Evolutionary conservation across 2,329 filamentous ascomycete genomes (phyloP), one percentile per base, ranked within the genome.

Genomic region (Alternaria sp.): DNA sequence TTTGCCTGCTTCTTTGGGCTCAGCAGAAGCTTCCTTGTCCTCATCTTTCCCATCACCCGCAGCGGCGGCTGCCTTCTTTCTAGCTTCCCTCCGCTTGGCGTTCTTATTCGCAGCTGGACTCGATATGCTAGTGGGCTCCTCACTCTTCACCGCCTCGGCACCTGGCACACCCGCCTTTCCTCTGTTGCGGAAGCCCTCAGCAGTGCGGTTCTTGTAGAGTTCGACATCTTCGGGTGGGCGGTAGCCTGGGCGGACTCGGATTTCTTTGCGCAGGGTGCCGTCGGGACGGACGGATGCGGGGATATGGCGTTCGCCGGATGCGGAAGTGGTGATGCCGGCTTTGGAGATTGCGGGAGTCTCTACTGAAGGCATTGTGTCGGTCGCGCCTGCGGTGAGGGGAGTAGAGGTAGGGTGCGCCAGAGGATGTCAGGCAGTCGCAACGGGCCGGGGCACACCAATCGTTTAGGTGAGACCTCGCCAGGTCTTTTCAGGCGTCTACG

Each of bases 191-290:
- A 92, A 97, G 54, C 88, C 89, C 78, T 96, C 92, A 54, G 94
- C 94, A 1, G 90, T 94, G 61, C 92, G 90, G 81, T 97, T 97
- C 84, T 94, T 96, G 87, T 99, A 99, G 49, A 97, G 86, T 77
- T 97, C 94, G 67, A 98, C 91, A 81, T 99, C 96, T 82, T 99
- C 96, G 1, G 94, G 93, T 2, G 96, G 96, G 33, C 90, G 90
- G 82, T 97, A 99, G 58, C 96, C 96, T 0, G 96, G 95, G 28
- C 93, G 89, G 65, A 99, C 93, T 76, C 93, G 93, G 78, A 98
- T 98, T 75, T 97, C 95, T 77, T 92, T 96, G 60, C 96, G 89
- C n/a, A 92, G 92, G 55, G 91, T 93, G 61, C 96, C 96, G 78
- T 99, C 96, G 23, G 96, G 83, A 58, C 96, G 91, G 46, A 89